Conservation (phyloP, 73 alveolate genomes). For the Paraurostyla sp. region DNA sequence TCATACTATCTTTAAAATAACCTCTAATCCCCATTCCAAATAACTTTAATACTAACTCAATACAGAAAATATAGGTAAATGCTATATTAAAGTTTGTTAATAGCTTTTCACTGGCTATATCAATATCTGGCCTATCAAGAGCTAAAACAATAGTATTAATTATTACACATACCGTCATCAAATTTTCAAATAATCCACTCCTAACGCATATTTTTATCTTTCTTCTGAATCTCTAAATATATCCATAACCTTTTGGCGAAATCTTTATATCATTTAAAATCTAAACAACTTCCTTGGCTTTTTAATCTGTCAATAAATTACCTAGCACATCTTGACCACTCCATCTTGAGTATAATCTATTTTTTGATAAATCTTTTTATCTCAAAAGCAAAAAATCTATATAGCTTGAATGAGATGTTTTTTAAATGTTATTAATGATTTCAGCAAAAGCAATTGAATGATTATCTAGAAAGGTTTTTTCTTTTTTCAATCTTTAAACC, state of each 20-base stretch:
- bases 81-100: background rate
- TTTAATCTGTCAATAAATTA: background rate
- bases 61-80: conserved; percentile 28
- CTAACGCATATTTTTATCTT: background rate
- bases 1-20: conserved; percentile 76
- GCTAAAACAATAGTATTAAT: conserved; percentile 89
- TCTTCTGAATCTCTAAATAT: background rate
- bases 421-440: background rate
- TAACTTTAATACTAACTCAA: conserved; percentile 22
- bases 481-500: background rate
- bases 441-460: background rate
- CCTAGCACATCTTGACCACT: conserved; percentile 59
- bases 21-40: conserved; percentile 19
- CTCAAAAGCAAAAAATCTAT: background rate
- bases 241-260: conserved; percentile 56
- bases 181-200: conserved; percentile 14
- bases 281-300: background rate
- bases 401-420: background rate
- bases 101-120: background rate
- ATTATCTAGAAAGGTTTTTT: background rate
- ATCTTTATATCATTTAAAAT: background rate
- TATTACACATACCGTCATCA: conserved; percentile 77
- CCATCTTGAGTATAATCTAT: conserved; percentile 40
- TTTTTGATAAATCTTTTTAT: background rate
- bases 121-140: conserved; percentile 82